Evolutionary conservation across 2,329 filamentous ascomycete genomes (phyloP).

Genomic region (Fusarium haematococcum): DNA sequence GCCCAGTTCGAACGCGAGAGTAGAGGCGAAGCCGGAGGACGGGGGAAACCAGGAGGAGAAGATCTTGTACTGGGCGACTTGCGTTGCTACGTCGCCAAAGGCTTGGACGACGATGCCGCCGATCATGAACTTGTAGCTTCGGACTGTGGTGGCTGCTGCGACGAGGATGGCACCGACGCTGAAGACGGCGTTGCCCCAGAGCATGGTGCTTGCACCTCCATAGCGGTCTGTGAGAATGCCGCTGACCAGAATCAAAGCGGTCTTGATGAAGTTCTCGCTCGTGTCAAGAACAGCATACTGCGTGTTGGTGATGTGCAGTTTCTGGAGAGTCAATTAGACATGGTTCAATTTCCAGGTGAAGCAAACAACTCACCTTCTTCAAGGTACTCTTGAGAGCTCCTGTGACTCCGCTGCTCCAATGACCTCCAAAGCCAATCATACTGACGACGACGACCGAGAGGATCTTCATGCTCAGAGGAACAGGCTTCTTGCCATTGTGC

Average conservation of each 20-base stretch:
- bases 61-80: constrained; percentile 73
- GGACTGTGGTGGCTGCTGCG: constrained; percentile 66
- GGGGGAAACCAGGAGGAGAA: constrained; percentile 75
- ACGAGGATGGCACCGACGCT: constrained; percentile 69
- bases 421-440: constrained; percentile 68
- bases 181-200: constrained; percentile 72
- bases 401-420: constrained; percentile 71
- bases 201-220: constrained; percentile 68
- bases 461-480: constrained; percentile 48
- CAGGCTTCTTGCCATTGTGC: constrained; percentile 35
- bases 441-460: constrained; percentile 62
- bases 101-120: constrained; percentile 66
- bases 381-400: constrained; percentile 71
- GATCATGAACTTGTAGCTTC: constrained; percentile 71
- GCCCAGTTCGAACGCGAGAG: constrained; percentile 69
- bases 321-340: constrained; percentile 34
- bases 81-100: constrained; percentile 72
- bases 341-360: fast-evolving
- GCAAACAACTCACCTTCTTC: constrained; percentile 58
- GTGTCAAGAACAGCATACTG: constrained; percentile 70
- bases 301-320: constrained; percentile 69
- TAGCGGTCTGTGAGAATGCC: constrained; percentile 69
- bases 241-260: constrained; percentile 64
- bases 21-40: constrained; percentile 71
- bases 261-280: constrained; percentile 72